phyloP scores from a whole-genome alignment of 768 basidiomycete species.

The Gyrodon lividus region DNA sequence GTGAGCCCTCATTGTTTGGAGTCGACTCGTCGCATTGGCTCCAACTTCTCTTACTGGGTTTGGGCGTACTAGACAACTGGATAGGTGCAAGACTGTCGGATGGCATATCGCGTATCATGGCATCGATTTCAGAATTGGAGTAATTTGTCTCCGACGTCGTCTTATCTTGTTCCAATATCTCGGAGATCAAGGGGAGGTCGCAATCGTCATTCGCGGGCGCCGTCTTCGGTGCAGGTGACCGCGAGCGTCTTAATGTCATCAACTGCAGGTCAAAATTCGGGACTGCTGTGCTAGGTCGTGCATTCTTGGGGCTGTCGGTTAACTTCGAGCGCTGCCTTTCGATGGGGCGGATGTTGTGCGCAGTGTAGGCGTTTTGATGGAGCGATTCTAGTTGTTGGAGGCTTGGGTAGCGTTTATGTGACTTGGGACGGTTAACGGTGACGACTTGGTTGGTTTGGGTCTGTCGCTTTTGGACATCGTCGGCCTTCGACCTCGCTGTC shows the following conservation, averaged over 20 bases:
- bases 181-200: constrained; percentile 32
- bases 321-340: constrained; percentile 47
- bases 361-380: constrained; percentile 43
- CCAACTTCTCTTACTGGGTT: not conserved
- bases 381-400: constrained; percentile 43
- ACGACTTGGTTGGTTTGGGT: not conserved
- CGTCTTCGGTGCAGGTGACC: constrained; percentile 16
- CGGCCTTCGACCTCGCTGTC: not conserved
- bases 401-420: constrained; percentile 20
- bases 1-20: not conserved
- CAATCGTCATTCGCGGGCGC: constrained; percentile 31
- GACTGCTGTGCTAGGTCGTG: constrained; percentile 17
- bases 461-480: constrained; percentile 1
- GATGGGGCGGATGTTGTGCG: constrained; percentile 36
- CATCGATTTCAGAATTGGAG: constrained; percentile 44
- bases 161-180: constrained; percentile 33
- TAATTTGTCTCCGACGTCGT: constrained; percentile 36
- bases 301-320: constrained; percentile 15
- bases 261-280: constrained; percentile 55
- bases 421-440: constrained; percentile 25
- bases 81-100: constrained; percentile 15
- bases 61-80: not conserved
- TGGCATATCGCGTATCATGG: constrained; percentile 41
- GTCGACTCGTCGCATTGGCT: not conserved
- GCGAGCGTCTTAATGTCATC: constrained; percentile 27